phyloP scores from a whole-genome alignment of 2,329 filamentous ascomycete species.

The Neobulgaria alba region DNA sequence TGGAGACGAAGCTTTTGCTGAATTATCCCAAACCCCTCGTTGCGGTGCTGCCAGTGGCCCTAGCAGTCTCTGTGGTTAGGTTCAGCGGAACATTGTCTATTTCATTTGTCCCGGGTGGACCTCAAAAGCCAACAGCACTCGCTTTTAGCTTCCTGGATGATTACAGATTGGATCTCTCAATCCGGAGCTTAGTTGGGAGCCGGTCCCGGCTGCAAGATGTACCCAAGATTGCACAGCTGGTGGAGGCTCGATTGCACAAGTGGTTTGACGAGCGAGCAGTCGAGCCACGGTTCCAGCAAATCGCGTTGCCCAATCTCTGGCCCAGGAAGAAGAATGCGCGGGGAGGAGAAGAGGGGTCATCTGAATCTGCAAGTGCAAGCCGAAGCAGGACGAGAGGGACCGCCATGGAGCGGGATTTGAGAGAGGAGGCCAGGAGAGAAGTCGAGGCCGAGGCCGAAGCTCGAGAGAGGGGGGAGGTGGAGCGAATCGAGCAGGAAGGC shows the following conservation, averaged over 20 bases:
- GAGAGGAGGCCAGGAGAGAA: conserved; percentile 42
- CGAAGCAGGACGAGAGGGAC: conserved; percentile 46
- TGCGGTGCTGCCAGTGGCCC: conserved; percentile 82
- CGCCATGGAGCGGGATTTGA: conserved; percentile 42
- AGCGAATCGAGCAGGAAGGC: conserved; percentile 26
- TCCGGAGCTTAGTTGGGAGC: conserved; percentile 70
- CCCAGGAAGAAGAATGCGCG: conserved; percentile 76
- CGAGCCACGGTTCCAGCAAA: conserved; percentile 80
- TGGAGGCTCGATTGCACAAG: conserved; percentile 69
- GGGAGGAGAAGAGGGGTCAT: conserved; percentile 54
- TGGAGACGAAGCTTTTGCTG: conserved; percentile 88
- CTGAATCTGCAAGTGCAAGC: conserved; percentile 35
- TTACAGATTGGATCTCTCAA: conserved; percentile 75
- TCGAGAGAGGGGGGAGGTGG: conserved; percentile 20
- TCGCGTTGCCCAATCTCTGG: conserved; percentile 75
- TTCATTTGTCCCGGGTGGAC: conserved; percentile 74
- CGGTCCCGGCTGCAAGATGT: conserved; percentile 77
- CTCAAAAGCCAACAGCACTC: conserved; percentile 69
- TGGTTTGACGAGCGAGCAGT: conserved; percentile 87
- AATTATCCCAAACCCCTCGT: conserved; percentile 90
- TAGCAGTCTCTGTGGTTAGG: conserved; percentile 83
- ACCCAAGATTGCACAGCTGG: conserved; percentile 77
- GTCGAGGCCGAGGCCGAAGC: conserved; percentile 35
- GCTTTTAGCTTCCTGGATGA: conserved; percentile 91
- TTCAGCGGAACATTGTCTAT: conserved; percentile 94